These are phyloP conservation scores for Phialophora chinensis DNA, from an alignment of 2,329 filamentous ascomycete genomes.

Conservation along the genomic window DNA sequence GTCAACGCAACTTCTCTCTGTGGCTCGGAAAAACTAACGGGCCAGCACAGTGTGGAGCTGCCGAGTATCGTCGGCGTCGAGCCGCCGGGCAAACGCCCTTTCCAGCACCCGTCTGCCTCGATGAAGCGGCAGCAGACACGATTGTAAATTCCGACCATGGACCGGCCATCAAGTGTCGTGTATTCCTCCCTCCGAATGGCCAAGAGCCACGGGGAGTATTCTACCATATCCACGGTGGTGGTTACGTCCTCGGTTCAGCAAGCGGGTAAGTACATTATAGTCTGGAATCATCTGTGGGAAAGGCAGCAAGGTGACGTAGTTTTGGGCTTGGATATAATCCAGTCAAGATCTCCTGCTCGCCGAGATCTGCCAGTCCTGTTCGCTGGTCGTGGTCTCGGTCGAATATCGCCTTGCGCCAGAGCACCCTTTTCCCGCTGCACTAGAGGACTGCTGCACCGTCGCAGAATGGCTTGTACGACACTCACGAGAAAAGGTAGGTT, in stretches of 20 bases:
- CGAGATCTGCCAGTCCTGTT: background rate
- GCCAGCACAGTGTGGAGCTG: background rate
- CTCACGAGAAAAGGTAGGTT: background rate
- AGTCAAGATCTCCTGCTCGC: background rate
- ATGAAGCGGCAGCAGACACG: background rate
- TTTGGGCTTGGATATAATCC: background rate
- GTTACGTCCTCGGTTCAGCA: background rate
- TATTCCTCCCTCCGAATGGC: background rate
- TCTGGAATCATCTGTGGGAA: background rate
- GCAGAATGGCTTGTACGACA: background rate
- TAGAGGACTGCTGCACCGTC: constrained; percentile 12
- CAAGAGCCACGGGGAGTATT: background rate
- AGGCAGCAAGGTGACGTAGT: background rate
- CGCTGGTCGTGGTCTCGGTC: constrained; percentile 14
- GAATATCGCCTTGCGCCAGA: constrained; percentile 22
- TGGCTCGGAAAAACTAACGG: background rate
- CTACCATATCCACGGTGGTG: background rate
- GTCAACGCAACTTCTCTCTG: background rate
- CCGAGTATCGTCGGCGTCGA: background rate
- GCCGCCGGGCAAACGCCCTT: background rate
- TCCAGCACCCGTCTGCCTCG: background rate
- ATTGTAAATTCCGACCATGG: background rate
- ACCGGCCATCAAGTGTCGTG: background rate
- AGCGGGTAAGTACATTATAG: background rate
- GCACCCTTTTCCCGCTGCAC: constrained; percentile 1